A percentile compares a stretch with the other conserved stretches of the same genome.
Conservation (phyloP, 2,329 filamentous ascomycete species). For the Beauveria rudraprayagi region DNA sequence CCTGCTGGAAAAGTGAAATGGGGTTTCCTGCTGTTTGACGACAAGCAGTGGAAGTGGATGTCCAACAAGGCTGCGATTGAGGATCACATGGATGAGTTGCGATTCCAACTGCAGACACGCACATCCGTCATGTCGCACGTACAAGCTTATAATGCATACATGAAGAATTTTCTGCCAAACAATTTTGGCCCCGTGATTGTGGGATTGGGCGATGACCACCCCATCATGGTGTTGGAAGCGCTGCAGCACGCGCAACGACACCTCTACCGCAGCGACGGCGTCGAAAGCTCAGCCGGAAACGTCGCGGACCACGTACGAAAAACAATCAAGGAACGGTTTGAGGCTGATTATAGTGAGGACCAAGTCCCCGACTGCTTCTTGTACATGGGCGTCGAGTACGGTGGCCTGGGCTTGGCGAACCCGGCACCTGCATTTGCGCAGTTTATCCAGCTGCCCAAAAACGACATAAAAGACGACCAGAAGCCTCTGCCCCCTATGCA, state of each 20-base stretch:
- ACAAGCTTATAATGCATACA: constrained; percentile 52
- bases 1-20: constrained; percentile 47
- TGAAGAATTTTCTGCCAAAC: constrained; percentile 46
- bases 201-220: constrained; percentile 9
- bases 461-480: background rate
- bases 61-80: constrained; percentile 30
- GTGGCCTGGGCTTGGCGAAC: constrained; percentile 32
- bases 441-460: background rate
- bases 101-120: constrained; percentile 43
- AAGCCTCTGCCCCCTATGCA: background rate
- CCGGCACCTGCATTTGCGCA: constrained; percentile 16
- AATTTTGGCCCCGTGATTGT: constrained; percentile 49
- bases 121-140: constrained; percentile 50
- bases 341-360: constrained; percentile 16
- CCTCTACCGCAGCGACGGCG: background rate
- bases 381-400: constrained; percentile 31
- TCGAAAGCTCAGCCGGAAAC: constrained; percentile 31
- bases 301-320: constrained; percentile 37
- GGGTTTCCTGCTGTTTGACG: constrained; percentile 49
- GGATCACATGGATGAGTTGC: constrained; percentile 47
- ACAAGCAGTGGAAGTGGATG: constrained; percentile 5
- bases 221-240: constrained; percentile 6
- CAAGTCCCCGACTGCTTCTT: constrained; percentile 33
- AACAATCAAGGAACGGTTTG: constrained; percentile 42
- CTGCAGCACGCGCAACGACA: constrained; percentile 2